Conservation (phyloP, 2,329 filamentous ascomycete species). For the Neonectria punicea region DNA sequence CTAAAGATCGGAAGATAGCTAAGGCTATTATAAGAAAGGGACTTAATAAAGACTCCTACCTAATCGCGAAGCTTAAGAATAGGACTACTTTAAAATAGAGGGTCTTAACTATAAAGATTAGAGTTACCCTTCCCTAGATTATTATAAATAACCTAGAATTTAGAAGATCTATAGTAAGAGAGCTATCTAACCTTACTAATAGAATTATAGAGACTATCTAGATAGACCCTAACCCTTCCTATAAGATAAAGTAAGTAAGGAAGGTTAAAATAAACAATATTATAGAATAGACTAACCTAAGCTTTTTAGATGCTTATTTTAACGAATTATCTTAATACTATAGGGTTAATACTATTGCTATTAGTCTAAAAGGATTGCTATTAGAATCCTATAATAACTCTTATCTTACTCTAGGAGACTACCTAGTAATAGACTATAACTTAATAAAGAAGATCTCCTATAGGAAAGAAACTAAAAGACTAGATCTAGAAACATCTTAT, state of each 20-base stretch:
- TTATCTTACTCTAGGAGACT: neutral
- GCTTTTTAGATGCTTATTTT: neutral
- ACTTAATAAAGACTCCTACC: too few relatives aligned
- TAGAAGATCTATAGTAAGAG: too few relatives aligned
- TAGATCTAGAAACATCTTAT: neutral
- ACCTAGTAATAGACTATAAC: neutral
- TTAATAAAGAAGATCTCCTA: neutral
- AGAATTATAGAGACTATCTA: too few relatives aligned
- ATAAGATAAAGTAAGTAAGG: neutral
- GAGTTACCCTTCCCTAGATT: too few relatives aligned
- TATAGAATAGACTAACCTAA: neutral
- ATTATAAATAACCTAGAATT: too few relatives aligned
- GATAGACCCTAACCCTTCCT: neutral
- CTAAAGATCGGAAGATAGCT: too few relatives aligned
- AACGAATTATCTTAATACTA: neutral
- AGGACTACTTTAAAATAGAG: too few relatives aligned
- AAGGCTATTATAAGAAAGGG: too few relatives aligned
- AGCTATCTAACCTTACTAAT: too few relatives aligned
- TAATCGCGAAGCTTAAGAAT: too few relatives aligned
- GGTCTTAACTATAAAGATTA: neutral
- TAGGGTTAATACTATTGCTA: neutral
- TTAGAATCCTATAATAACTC: neutral
- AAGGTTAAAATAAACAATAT: neutral
- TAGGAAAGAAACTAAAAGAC: rapidly evolving
- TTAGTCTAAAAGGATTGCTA: neutral